phyloP scores from a whole-genome alignment of 129 eudicot genomes.

The Artemisia tridentata region DNA sequence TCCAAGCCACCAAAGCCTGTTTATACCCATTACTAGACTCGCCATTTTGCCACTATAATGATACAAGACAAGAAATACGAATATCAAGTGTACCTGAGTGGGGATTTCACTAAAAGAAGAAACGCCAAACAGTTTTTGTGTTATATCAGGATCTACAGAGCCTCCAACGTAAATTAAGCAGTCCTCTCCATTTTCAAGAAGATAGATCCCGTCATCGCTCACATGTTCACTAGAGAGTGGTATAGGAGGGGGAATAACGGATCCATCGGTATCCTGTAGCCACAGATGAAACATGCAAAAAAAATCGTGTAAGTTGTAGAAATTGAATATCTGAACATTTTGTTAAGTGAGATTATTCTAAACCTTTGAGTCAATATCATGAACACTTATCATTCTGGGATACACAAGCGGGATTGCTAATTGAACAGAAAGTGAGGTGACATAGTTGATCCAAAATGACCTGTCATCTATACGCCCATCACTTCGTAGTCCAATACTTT shows the following conservation, averaged over 20 bases:
- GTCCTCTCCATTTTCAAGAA: slow-evolving; percentile 86
- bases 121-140: slow-evolving; percentile 58
- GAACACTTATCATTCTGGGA: slow-evolving; percentile 85
- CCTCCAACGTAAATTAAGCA: slow-evolving; percentile 71
- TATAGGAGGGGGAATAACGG: slow-evolving; percentile 51
- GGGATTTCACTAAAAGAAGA: slow-evolving; percentile 57
- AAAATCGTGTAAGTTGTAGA: background rate
- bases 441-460: slow-evolving; percentile 83
- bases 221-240: slow-evolving; percentile 85
- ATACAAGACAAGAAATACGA: too few relatives aligned
- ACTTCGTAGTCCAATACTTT: slow-evolving; percentile 71
- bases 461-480: slow-evolving; percentile 87
- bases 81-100: background rate
- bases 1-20: too few relatives aligned
- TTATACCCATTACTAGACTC: too few relatives aligned
- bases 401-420: slow-evolving; percentile 85
- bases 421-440: slow-evolving; percentile 66
- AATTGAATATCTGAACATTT: background rate
- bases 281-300: background rate
- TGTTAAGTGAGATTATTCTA: background rate
- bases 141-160: slow-evolving; percentile 46
- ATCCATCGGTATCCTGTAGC: slow-evolving; percentile 61
- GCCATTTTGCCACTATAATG: too few relatives aligned
- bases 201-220: slow-evolving; percentile 69
- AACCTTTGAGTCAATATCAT: slow-evolving; percentile 73